Evolutionary conservation across 2,329 filamentous ascomycete genomes (phyloP).

Genomic region (Exophiala lecanii-corni): DNA sequence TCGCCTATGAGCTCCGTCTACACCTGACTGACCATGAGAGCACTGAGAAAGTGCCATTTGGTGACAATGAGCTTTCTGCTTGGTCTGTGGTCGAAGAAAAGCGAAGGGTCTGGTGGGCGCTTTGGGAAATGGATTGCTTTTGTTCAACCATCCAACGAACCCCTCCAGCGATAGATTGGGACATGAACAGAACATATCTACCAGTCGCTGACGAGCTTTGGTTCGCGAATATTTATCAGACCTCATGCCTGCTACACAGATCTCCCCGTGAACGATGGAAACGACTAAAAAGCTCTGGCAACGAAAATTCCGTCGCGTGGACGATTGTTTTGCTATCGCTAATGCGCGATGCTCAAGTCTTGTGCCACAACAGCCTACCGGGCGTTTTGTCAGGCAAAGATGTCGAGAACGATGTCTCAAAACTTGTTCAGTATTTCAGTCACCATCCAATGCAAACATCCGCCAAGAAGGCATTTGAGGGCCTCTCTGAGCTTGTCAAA

Average conservation of each 20-base stretch:
- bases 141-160: slow-evolving; percentile 35
- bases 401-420: slow-evolving; percentile 2
- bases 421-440: slow-evolving; percentile 7
- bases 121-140: slow-evolving; percentile 33
- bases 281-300: slow-evolving; percentile 29
- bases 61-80: slow-evolving; percentile 6
- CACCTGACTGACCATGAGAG: slow-evolving; percentile 24
- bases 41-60: slow-evolving; percentile 2
- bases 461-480: neutral
- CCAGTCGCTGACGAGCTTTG: slow-evolving; percentile 34
- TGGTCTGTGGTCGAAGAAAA: slow-evolving; percentile 28
- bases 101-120: neutral
- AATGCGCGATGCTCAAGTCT: slow-evolving; percentile 33
- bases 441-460: neutral
- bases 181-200: slow-evolving; percentile 33
- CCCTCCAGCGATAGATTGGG: slow-evolving; percentile 34
- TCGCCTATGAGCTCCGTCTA: slow-evolving; percentile 33
- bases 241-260: slow-evolving; percentile 28
- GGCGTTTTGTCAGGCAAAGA: slow-evolving; percentile 1
- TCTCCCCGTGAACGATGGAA: slow-evolving; percentile 34
- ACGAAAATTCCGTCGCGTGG: slow-evolving; percentile 34
- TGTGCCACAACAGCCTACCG: slow-evolving; percentile 3
- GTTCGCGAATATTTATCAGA: slow-evolving; percentile 27
- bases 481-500: slow-evolving; percentile 3
- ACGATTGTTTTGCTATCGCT: slow-evolving; percentile 36